Base-by-base conservation (phyloP, 345 rosid genomes). In the Aegle marmelos region DNA sequence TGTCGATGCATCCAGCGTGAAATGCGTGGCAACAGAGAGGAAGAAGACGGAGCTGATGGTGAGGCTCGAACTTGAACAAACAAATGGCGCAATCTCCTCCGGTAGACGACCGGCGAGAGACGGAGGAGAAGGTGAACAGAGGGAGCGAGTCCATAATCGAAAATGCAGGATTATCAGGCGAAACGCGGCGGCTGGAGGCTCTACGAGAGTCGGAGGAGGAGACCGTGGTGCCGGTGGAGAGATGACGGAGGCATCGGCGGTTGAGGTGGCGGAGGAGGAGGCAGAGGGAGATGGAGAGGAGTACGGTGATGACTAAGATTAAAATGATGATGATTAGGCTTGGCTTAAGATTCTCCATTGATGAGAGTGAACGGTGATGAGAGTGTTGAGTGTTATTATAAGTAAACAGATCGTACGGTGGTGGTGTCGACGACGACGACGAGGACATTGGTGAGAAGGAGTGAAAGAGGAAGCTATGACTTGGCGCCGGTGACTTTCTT, bases 21-120 rank as follows among this genome's bases (percentile, higher is more conserved):
- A 96, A 96, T 11, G 98, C 99, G 72, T 96, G 98, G 74, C 97
- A 91, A 57, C 98, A 96, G 6, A 96, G 87, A 5, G 97, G 97
- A 4, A 96, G 91, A 2, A 96, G 89, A 56, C 98, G 92, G 68
- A 96, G 93, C 78, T 86, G 97, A 81, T 96, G 97, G 7, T 87
- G 83, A 36, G 86, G 81, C 72, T 90, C 91, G 74, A 96, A 96
- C 56, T 87, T 94, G 17, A 94, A 92, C 71, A 96, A 78, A 69
- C 99, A 94, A 1, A 96, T 95, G 1, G 99, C 97, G 76, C 99
- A 96, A 68, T 96, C 97, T 9, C 84, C 50, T 34, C 80, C 39
- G 25, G 77, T 45, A n/a, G 87, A 45, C 7, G 92, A 82, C n/a
- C 93, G 89, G 77, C 94, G 94, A 50, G 85, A 85, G 48, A 96